A percentile compares a stretch with the other conserved stretches of the same genome.
Evolutionary conservation across 2,329 filamentous ascomycete species (phyloP).

Genomic region (Diplodia scrobiculata): DNA sequence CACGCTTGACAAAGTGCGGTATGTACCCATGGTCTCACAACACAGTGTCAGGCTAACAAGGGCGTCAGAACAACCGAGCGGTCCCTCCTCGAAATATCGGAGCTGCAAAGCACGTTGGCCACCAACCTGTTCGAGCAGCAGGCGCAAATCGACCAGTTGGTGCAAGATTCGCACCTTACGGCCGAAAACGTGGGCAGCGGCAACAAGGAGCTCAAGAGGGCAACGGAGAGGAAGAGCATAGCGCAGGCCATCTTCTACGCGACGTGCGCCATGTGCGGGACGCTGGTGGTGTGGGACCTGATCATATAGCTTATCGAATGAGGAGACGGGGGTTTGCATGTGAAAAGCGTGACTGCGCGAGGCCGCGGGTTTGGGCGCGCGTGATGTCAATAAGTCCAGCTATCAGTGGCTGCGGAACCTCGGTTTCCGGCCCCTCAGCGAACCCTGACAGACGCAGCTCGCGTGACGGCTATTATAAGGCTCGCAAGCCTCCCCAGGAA

Average conservation of each 20-base stretch:
- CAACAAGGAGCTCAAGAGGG: constrained; percentile 88
- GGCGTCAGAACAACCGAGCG: constrained; percentile 78
- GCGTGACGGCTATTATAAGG: constrained; percentile 24
- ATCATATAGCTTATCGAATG: constrained; percentile 44
- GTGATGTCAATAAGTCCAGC: background rate
- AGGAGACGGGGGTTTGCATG: constrained; percentile 20
- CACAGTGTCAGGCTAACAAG: constrained; percentile 5
- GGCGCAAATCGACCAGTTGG: constrained; percentile 84
- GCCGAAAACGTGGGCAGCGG: constrained; percentile 84
- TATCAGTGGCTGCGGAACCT: constrained; percentile 8
- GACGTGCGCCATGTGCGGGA: constrained; percentile 51
- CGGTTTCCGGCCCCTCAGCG: constrained; percentile 13
- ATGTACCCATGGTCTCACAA: constrained; percentile 47
- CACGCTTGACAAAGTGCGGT: constrained; percentile 92
- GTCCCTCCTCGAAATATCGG: constrained; percentile 87
- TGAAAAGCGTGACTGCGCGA: constrained; percentile 24
- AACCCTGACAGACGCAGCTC: constrained; percentile 18
- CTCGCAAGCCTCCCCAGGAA: constrained; percentile 7
- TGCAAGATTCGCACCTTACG: constrained; percentile 78
- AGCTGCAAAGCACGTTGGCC: constrained; percentile 85
- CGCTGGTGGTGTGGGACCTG: constrained; percentile 54
- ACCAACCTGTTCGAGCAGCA: constrained; percentile 82
- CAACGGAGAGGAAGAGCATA: constrained; percentile 59
- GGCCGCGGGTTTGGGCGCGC: constrained; percentile 5
- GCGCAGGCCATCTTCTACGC: constrained; percentile 54